Conservation (phyloP, 495 filamentous ascomycete genomes). For the Penicillium tannophilum region DNA sequence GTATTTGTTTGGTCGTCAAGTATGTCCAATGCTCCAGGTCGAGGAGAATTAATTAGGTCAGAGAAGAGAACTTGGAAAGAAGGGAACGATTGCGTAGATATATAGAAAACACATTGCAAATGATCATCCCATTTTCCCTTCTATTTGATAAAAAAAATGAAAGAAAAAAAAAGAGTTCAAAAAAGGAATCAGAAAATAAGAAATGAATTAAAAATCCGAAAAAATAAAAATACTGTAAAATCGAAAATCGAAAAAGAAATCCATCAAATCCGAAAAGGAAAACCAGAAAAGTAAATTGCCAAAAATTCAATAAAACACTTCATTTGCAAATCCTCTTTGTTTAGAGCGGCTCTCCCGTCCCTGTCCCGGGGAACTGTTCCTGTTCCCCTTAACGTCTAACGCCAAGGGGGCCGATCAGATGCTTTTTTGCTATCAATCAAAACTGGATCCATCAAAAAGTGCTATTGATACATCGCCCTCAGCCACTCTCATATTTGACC, state of each 20-base stretch:
- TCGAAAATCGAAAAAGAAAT: constrained; percentile 8
- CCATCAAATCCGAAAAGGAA: constrained; percentile 11
- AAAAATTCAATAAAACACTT: constrained; percentile 7
- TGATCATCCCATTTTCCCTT: constrained; percentile 22
- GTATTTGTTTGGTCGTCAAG: constrained; percentile 14
- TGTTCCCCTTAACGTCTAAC: constrained; percentile 17
- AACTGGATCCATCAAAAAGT: neutral
- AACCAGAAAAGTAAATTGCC: constrained; percentile 5
- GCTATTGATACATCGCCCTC: neutral
- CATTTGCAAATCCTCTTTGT: constrained; percentile 20
- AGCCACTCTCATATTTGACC: neutral
- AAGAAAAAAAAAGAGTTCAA: constrained; percentile 10
- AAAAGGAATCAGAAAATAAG: constrained; percentile 10
- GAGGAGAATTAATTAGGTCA: constrained; percentile 22
- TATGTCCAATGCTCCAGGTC: constrained; percentile 19
- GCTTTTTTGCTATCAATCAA: neutral
- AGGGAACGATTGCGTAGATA: constrained; percentile 34
- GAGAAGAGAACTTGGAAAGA: constrained; percentile 17
- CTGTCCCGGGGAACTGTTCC: constrained; percentile 36
- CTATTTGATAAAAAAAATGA: constrained; percentile 9
- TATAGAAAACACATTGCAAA: constrained; percentile 22
- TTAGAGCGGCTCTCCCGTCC: constrained; percentile 42
- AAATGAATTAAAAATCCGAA: constrained; percentile 8
- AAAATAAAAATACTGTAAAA: neutral
- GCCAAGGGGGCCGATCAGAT: constrained; percentile 8